Base-by-base conservation (phyloP, 192 early-diverging fungal genomes). In the Linnemannia zychae region DNA sequence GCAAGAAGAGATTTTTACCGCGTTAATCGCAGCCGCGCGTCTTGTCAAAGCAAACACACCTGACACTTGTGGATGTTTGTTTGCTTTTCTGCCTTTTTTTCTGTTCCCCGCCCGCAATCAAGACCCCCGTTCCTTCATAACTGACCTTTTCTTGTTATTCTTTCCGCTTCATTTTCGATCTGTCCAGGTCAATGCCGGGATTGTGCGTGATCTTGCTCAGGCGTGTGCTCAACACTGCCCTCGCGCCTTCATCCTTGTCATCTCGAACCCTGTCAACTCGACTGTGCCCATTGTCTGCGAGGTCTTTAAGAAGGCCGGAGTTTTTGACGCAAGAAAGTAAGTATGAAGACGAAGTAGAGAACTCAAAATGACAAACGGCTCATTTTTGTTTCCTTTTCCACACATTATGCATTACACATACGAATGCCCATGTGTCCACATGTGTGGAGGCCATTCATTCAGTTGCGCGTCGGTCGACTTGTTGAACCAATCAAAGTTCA, bases 261-360 rank as follows among this genome's bases (percentile, higher is more conserved):
- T 98, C 85, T 93, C 97, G 76, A 98, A 98, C 93, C 97, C 97
- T n/a, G 97, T 98, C 82, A 98, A 98, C 94, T 97, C 96, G n/a
- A 98, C 97, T 73, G 96, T 98, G 31, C 96, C 97, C 48, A 98
- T 98, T 82, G 92, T 96, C 84, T 95, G 96, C 72, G 96, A 98
- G 89, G 93, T 96, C 46, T 92, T 97, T 83, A 97, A 97, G 93
- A 94, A 96, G 90, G 89, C 91, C 73, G 92, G 92, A 71, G 94
- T 96, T 67, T 99, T 96, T 90, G 94, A 99, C 88, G 93, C 97
- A 50, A 90, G 90, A 84, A 92, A 80, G 88, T 90, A 84, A 73
- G 68, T 69, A 6, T 50, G 38, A 15, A 13, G 93, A 77, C 95
- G 16, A 28, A 3, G 7, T 15, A n/a, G 0, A n/a, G 12, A 31